phyloP scores from a whole-genome alignment of 202 grass and related monocot genomes.

The Digitaria exilis region DNA sequence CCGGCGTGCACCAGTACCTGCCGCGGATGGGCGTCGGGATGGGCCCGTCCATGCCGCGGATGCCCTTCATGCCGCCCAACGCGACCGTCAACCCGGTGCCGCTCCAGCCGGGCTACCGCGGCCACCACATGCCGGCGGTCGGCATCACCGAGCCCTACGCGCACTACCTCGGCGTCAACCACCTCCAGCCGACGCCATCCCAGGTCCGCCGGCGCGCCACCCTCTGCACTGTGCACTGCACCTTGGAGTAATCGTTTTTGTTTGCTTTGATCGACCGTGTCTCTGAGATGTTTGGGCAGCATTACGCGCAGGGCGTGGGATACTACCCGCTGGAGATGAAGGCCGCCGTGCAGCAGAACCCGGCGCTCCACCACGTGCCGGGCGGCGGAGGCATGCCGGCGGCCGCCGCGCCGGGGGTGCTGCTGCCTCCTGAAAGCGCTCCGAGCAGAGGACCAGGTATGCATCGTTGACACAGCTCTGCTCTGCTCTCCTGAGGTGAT shows the following conservation, averaged over 20 bases:
- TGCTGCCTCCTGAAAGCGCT: conserved; percentile 12
- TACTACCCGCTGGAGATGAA: conserved; percentile 45
- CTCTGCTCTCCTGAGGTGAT: neutral
- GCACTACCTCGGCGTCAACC: conserved; percentile 61
- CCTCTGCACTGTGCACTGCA: too few species aligned
- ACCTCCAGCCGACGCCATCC: conserved; percentile 41
- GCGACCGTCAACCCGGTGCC: conserved; percentile 41
- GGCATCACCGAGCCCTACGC: conserved; percentile 49
- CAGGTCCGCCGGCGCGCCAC: neutral
- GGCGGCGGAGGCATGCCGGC: neutral
- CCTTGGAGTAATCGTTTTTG: neutral
- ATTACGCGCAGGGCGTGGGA: conserved; percentile 51
- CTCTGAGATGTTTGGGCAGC: conserved; percentile 35
- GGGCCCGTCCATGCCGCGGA: conserved; percentile 47
- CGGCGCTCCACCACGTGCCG: neutral
- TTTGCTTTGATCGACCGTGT: neutral
- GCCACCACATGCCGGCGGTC: conserved; percentile 59
- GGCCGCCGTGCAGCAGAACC: conserved; percentile 40
- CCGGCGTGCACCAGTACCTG: conserved; percentile 85
- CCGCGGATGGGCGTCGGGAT: conserved; percentile 66
- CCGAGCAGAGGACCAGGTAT: conserved; percentile 41
- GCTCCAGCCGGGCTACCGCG: conserved; percentile 46
- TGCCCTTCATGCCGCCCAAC: conserved; percentile 68
- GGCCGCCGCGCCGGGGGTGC: neutral
- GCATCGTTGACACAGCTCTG: neutral